These are phyloP conservation scores for Cordyceps cicadae DNA, from an alignment of 2,329 filamentous ascomycete species.

Conservation along the genomic window DNA sequence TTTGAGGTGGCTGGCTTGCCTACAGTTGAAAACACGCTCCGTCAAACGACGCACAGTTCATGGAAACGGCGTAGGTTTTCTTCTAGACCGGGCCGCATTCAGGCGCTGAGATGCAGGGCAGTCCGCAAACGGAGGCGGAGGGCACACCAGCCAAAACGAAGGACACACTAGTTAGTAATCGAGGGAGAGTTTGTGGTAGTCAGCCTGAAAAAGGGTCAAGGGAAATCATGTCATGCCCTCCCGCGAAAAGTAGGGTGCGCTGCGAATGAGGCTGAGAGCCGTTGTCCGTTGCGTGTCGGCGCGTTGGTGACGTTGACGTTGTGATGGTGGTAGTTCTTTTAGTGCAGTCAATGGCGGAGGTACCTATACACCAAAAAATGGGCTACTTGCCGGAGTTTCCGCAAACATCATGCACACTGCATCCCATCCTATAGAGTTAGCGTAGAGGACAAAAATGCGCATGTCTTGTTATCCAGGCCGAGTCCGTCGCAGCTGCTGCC, in stretches of 20 bases:
- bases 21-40: background rate
- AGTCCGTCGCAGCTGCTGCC: background rate
- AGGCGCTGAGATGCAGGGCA: background rate
- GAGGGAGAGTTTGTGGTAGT: background rate
- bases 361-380: background rate
- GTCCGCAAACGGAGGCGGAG: constrained; percentile 7
- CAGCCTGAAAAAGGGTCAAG: background rate
- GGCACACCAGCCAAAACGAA: background rate
- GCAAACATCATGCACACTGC: background rate
- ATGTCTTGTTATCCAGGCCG: background rate
- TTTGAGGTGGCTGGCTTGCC: background rate
- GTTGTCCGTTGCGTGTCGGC: background rate
- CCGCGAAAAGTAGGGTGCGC: background rate
- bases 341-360: background rate
- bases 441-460: background rate
- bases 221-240: background rate
- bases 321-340: background rate
- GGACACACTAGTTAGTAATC: background rate
- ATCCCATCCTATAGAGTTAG: background rate
- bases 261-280: background rate
- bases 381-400: background rate
- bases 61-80: background rate
- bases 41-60: background rate
- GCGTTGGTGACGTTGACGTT: background rate
- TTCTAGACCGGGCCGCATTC: background rate